A percentile compares a stretch with the other conserved stretches of the same genome.
Evolutionary conservation across 441 rosid species (phyloP).

Genomic region (Metrosideros polymorpha): DNA sequence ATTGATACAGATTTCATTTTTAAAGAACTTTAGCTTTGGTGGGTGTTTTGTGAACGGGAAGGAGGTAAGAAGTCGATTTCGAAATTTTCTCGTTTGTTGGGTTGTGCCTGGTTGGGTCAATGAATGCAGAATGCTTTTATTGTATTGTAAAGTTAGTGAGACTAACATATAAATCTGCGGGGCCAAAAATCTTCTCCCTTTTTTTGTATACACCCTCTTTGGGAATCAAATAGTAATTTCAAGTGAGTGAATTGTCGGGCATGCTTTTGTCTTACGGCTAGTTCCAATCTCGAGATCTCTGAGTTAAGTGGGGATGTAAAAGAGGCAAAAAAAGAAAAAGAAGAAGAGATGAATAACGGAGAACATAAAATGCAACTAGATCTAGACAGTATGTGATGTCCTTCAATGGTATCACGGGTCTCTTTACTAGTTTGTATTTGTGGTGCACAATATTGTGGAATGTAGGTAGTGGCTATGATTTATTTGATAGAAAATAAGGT

Average conservation of each 20-base stretch:
- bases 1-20: not conserved
- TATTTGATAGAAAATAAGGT: not conserved
- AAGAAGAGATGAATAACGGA: not conserved
- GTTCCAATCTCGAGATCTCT: not conserved
- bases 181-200: not conserved
- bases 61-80: not conserved
- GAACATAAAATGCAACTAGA: not conserved
- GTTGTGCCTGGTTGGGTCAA: not conserved
- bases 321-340: not conserved
- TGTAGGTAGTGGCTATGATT: not conserved
- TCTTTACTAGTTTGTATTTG: not conserved
- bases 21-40: not conserved
- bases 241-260: not conserved
- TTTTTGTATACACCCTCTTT: not conserved
- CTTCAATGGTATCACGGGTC: not conserved
- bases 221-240: not conserved
- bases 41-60: not conserved
- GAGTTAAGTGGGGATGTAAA: not conserved
- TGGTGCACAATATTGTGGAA: not conserved
- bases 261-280: not conserved
- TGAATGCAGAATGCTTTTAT: not conserved
- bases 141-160: not conserved
- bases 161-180: not conserved
- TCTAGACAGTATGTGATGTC: not conserved
- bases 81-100: not conserved